Percentiles rank a stretch among this genome's conserved stretches.
Conservation (phyloP, 495 filamentous ascomycete species). For the Stereocaulon alpinum region DNA sequence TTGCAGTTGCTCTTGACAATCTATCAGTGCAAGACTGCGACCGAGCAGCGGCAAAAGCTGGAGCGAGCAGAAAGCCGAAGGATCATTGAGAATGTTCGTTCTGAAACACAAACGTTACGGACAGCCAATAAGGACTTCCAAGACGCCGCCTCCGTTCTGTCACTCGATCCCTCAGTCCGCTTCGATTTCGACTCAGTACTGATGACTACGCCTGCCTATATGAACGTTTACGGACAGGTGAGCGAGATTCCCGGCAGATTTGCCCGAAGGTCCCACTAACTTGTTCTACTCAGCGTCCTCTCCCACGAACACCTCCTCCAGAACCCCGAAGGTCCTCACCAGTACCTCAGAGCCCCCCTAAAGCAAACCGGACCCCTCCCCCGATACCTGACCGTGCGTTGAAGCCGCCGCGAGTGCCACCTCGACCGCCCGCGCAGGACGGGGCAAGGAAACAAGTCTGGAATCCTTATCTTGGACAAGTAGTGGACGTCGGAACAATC, state of each 20-base stretch:
- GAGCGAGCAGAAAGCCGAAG: constrained; percentile 7
- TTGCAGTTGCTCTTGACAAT: constrained; percentile 21
- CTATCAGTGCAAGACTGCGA: constrained; percentile 17
- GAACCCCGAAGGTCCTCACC: not conserved
- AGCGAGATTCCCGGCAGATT: not conserved
- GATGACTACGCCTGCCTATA: constrained; percentile 16
- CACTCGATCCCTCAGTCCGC: constrained; percentile 14
- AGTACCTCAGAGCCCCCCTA: not conserved
- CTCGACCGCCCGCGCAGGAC: not conserved
- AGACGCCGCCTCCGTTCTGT: constrained; percentile 17
- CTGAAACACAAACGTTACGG: constrained; percentile 10
- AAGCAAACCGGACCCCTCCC: not conserved
- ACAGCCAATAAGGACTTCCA: constrained; percentile 10
- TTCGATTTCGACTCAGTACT: constrained; percentile 17
- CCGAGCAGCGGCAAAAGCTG: constrained; percentile 15
- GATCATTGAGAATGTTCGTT: constrained; percentile 16
- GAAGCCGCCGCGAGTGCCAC: not conserved
- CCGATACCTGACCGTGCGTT: not conserved
- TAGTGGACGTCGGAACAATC: not conserved
- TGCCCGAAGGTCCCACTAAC: not conserved
- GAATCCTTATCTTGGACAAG: constrained; percentile 7
- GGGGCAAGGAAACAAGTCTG: not conserved
- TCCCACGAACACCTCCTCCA: not conserved
- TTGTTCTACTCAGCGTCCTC: not conserved
- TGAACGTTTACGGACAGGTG: constrained; percentile 13